Evolutionary conservation across 2,329 filamentous ascomycete genomes (phyloP), one percentile per base, ranked within the genome.

Genomic region (Dothideomycetes sp.): DNA sequence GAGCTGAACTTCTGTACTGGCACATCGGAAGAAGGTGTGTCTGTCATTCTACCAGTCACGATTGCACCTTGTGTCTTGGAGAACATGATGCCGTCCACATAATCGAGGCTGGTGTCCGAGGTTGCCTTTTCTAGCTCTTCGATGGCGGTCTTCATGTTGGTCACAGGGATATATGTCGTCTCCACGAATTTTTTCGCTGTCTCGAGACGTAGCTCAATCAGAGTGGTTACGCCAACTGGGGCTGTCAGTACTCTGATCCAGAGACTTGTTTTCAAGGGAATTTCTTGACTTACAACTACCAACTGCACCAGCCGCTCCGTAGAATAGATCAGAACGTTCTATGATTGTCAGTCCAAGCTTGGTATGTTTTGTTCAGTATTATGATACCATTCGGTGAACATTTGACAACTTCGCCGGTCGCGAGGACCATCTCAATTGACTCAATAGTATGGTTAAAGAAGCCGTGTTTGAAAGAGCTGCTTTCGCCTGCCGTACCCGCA

Each of bases 401-500:
- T 3, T 52, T 67, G 16, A 70, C 61, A 1, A 81, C 53, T 11
- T 73, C 64, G 0, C 80, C 80, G 45, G 75, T 70, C 0, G 75
- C 71, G 4, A 82, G 64, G 2, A 84, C 70, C 49, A 84, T 76
- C 58, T 84, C 78, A 12, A 82, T 69, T 39, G 65, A 71, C 32
- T 69, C 71, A 41, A 83, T 63, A 0, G 71, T 80, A 3, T 67
- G 64, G 53, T 82, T 76, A 49, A 83, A 82, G 44, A 76, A 75
- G 3, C 80, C 79, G 52, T 81, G 67, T 35, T 73, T 75, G 62
- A 84, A 86, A 13, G 71, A 77, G 48, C 74, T 80, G 59, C 76
- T 82, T 58, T 83, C 80, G 9, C 78, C 80, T 6, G 77, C 74
- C 0, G 75, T 80, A 2, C 79, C 81, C 31, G 76, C 73, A 57